Evolutionary conservation across 73 alveolate genomes (phyloP).

Genomic region (Tetrahymena elliotti): DNA sequence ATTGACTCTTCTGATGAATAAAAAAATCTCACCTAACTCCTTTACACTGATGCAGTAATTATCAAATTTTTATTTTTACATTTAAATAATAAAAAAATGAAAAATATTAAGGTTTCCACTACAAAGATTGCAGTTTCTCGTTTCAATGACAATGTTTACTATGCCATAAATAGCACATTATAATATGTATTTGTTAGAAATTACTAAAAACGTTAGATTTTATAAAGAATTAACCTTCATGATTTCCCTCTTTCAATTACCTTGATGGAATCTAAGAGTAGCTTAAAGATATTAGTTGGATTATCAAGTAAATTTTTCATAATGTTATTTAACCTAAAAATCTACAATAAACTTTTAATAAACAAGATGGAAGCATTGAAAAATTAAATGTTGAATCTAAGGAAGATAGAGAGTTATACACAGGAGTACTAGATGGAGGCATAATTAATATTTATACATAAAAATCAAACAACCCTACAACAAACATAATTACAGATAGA

Average conservation of each 20-base stretch:
- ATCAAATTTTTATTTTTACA: too few species aligned
- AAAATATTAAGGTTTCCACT: background rate
- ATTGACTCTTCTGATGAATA: background rate
- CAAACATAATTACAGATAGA: background rate
- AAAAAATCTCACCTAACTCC: background rate
- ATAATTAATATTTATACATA: background rate
- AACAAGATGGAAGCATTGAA: background rate
- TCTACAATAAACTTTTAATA: background rate
- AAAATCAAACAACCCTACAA: background rate
- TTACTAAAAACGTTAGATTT: conserved; percentile 11
- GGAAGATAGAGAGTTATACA: background rate
- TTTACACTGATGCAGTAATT: conserved; percentile 1
- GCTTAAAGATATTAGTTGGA: background rate
- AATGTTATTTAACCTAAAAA: too few species aligned
- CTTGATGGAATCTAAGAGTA: background rate
- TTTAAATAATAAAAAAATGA: background rate
- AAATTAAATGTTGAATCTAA: background rate
- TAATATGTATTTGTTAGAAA: conserved; percentile 28
- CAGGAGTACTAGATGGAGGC: background rate
- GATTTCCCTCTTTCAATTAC: background rate
- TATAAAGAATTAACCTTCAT: background rate
- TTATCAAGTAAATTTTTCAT: background rate
- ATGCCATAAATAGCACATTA: conserved; percentile 1
- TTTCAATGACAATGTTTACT: conserved; percentile 16
- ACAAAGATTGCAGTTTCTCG: conserved; percentile 1